Base-by-base conservation (phyloP, 2,329 filamentous ascomycete species). In the Aureobasidium musti region DNA sequence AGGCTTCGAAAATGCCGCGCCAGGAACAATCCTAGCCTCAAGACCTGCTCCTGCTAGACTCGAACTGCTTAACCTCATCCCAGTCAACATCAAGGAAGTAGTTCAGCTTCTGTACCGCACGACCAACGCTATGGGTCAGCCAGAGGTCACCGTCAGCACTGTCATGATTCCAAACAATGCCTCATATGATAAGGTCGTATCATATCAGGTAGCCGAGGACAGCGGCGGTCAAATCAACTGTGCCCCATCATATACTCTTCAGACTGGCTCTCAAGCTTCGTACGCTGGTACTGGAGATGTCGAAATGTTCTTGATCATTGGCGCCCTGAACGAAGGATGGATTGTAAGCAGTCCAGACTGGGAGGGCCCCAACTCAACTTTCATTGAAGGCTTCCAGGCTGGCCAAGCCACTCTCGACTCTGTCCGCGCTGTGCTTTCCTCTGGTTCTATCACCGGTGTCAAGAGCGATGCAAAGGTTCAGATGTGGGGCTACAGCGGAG, bases 381-480 rank as follows among this genome's bases (percentile, higher is more conserved):
- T 72, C 50, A 68, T 68, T 8, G 50, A 68, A 2, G 73, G 74
- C 2, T 23, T 71, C 8, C 59, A 68, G 26, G 68, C 68, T 28
- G 74, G 73, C 2, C 67, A 74, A 19, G 72, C 71, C 26, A 73
- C 70, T 13, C 68, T 75, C 10, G 73, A 75, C 61, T 70, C 69
- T 10, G 63, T 75, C 43, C 71, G 74, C 7, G 72, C 72, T 4
- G 68, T 70, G 0, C 68, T 74, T 1, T 59, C 35, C 61, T 67
- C 13, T 2, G 39, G 37, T 13, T 64, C 21, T 30, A 68, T 54
- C 53, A 68, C 43, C 39, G 17, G 59, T 57, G 26, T 28, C 6
- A 7, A 6, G 21, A 3, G 35, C 56, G 1, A 65, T 63, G 8
- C 67, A 60, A 26, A 67, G 68, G 13, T 28, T 35, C 68, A 69